Conservation (phyloP, 1,139 yeast genomes). For the Sugiyamaella castrensis region DNA sequence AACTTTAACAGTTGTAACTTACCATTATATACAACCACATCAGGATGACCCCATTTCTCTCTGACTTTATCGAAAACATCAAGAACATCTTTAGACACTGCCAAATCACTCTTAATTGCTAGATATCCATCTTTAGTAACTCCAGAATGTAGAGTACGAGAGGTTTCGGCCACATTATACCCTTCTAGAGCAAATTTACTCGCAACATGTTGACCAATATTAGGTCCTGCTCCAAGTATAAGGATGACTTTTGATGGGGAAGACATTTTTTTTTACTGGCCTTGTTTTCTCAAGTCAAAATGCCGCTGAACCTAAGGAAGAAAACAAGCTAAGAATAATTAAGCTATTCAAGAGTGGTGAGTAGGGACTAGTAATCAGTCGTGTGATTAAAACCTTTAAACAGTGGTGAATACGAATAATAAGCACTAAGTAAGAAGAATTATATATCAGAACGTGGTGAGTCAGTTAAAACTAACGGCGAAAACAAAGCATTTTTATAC, state of each 20-base stretch:
- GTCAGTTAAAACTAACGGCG: too few species aligned
- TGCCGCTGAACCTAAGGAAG: too few species aligned
- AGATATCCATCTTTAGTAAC: not conserved
- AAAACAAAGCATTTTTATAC: too few species aligned
- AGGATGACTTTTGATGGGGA: not conserved
- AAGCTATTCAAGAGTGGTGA: too few species aligned
- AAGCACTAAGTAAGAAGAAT: too few species aligned
- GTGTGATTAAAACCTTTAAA: too few species aligned
- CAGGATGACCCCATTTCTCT: not conserved
- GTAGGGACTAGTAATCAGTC: too few species aligned
- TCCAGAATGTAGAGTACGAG: not conserved
- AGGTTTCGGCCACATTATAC: not conserved
- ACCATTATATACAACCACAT: not conserved
- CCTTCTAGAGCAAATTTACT: not conserved
- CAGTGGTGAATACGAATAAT: too few species aligned
- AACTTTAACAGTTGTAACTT: not conserved
- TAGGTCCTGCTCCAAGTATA: conserved; percentile 1
- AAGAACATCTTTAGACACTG: not conserved
- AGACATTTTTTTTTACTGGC: too few species aligned
- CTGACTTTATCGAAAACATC: not conserved
- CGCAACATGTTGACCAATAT: not conserved
- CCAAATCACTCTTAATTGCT: not conserved
- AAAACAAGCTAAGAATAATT: too few species aligned
- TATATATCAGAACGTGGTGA: too few species aligned
- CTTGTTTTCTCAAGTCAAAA: too few species aligned